These are phyloP conservation scores for Coemansia sp. DNA, from an alignment of 192 early-diverging fungal species.

Conservation along the genomic window DNA sequence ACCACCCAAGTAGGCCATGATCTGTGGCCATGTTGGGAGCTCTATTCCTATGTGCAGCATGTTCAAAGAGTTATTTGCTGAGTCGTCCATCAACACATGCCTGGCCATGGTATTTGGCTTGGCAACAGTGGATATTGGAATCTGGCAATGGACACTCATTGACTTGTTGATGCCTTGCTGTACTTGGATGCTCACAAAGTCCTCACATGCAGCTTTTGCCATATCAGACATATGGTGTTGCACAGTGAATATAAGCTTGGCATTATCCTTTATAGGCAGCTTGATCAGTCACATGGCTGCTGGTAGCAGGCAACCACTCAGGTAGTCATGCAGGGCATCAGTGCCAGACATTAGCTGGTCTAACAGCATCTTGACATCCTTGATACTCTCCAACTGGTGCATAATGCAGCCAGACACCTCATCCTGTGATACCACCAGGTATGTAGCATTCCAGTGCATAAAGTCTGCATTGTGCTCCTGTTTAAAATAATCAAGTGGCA, in stretches of 20 bases:
- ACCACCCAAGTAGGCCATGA: not conserved
- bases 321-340: conserved; percentile 12
- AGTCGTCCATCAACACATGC: not conserved
- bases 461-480: conserved; percentile 5
- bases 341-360: conserved; percentile 2
- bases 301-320: conserved; percentile 18
- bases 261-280: conserved; percentile 6
- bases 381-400: not conserved
- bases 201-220: not conserved
- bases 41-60: not conserved
- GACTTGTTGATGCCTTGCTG: conserved; percentile 28
- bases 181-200: too few relatives aligned
- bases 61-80: not conserved
- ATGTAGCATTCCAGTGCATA: not conserved
- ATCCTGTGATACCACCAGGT: not conserved
- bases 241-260: not conserved
- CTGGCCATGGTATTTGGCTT: conserved; percentile 14
- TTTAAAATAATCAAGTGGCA: not conserved
- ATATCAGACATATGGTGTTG: conserved; percentile 13
- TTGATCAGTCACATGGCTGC: conserved; percentile 10
- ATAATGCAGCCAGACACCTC: not conserved
- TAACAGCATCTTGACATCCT: not conserved
- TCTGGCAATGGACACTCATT: not conserved
- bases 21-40: not conserved
- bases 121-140: conserved; percentile 11